These are phyloP conservation scores for Daldinia sp. DNA, from an alignment of 2,329 filamentous ascomycete species.

Conservation along the genomic window DNA sequence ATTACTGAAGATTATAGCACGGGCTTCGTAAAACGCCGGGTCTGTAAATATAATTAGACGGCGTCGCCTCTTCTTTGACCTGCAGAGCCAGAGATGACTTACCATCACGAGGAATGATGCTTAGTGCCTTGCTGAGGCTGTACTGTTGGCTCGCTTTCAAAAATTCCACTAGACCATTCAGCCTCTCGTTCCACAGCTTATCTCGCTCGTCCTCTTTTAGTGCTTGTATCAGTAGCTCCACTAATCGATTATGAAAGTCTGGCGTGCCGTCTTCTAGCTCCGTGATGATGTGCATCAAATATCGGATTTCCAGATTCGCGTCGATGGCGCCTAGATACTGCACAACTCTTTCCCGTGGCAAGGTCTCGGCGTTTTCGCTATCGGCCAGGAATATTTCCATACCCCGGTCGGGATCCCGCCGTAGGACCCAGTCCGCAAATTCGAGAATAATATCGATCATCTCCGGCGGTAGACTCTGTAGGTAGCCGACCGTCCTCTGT, in stretches of 20 bases:
- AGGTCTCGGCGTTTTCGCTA: slow-evolving; percentile 90
- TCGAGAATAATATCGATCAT: slow-evolving; percentile 91
- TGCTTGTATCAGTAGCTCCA: slow-evolving; percentile 70
- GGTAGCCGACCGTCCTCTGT: slow-evolving; percentile 82
- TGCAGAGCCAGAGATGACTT: slow-evolving; percentile 43
- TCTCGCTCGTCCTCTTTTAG: slow-evolving; percentile 50
- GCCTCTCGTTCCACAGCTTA: slow-evolving; percentile 64
- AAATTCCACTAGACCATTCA: slow-evolving; percentile 76
- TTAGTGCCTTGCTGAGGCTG: slow-evolving; percentile 79
- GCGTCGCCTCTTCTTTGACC: not conserved
- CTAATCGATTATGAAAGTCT: slow-evolving; percentile 85
- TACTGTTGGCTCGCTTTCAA: slow-evolving; percentile 81
- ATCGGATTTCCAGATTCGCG: slow-evolving; percentile 74
- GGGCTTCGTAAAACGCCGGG: slow-evolving; percentile 84
- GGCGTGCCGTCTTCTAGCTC: slow-evolving; percentile 86
- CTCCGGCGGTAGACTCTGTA: slow-evolving; percentile 87
- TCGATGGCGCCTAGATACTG: slow-evolving; percentile 77
- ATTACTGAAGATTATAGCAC: slow-evolving; percentile 89
- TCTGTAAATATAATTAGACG: slow-evolving; percentile 61
- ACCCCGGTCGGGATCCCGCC: slow-evolving; percentile 73
- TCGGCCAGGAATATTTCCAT: slow-evolving; percentile 96
- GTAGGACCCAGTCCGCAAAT: slow-evolving; percentile 88
- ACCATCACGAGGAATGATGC: slow-evolving; percentile 82
- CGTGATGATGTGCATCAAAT: slow-evolving; percentile 88
- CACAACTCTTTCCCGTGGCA: slow-evolving; percentile 80